Evolutionary conservation across 139 green algal species (phyloP).

Genomic region (Microglena sp.): DNA sequence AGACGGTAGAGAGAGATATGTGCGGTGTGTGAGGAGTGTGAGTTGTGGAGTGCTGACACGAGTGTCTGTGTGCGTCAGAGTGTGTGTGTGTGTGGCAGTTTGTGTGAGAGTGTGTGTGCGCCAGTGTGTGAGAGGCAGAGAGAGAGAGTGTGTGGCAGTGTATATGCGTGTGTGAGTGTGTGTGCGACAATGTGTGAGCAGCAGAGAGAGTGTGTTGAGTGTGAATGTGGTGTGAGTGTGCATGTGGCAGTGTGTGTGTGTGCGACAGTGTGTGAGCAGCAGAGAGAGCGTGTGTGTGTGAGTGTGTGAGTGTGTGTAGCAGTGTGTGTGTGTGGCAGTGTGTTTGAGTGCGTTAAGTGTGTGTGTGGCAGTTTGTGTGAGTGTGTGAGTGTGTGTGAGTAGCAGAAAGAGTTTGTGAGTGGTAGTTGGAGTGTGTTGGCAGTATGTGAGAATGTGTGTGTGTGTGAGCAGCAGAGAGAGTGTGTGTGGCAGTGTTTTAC

Average conservation of each 20-base stretch:
- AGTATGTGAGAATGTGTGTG: too few species aligned
- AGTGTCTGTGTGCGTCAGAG: not conserved
- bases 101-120: not conserved
- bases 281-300: not conserved
- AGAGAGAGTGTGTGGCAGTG: not conserved
- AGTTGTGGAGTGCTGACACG: too few species aligned
- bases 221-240: not conserved
- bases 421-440: too few species aligned
- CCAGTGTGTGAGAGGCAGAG: too few species aligned
- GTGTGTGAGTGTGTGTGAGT: not conserved
- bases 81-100: too few species aligned
- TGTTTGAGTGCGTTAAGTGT: constrained; percentile 2
- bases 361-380: not conserved
- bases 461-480: not conserved
- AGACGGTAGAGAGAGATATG: too few species aligned
- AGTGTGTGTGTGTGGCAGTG: constrained; percentile 7
- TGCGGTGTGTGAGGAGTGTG: too few species aligned
- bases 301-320: not conserved
- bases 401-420: too few species aligned
- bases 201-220: not conserved
- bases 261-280: not conserved
- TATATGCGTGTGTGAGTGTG: not conserved
- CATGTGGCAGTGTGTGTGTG: not conserved
- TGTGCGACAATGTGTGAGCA: too few species aligned
- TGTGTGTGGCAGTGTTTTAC: not conserved